Conservation (phyloP, 257 asterid species). For the Anisodus acutangulus region DNA sequence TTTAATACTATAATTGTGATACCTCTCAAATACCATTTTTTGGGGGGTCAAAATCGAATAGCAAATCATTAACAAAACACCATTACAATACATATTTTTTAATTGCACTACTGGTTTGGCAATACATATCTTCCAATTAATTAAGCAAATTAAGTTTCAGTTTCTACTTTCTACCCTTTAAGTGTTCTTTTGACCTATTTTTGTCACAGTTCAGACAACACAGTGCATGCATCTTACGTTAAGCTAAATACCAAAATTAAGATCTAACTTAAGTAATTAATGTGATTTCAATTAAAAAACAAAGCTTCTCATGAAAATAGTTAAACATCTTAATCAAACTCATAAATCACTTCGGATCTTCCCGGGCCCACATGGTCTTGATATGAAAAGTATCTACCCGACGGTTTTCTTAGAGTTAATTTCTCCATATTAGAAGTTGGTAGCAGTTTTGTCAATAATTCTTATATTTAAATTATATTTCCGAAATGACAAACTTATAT, state of each 20-base stretch:
- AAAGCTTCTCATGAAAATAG: neutral
- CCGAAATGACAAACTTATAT: neutral
- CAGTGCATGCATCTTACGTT: conserved; percentile 2
- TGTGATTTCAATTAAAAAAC: neutral
- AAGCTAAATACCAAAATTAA: neutral
- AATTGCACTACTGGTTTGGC: neutral
- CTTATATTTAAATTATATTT: neutral
- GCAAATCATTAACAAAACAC: too few species aligned
- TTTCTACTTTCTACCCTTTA: neutral
- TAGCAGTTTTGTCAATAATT: neutral
- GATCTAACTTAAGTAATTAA: neutral
- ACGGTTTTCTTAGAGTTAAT: neutral
- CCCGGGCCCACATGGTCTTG: neutral
- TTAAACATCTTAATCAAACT: neutral
- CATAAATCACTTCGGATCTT: conserved; percentile 3
- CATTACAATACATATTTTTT: neutral
- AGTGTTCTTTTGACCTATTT: neutral
- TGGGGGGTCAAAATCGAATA: too few species aligned
- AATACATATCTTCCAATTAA: neutral
- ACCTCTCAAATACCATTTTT: too few species aligned
- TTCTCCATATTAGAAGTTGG: neutral
- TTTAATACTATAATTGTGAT: too few species aligned
- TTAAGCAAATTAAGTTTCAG: neutral
- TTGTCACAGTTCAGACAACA: neutral
- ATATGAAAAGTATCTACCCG: neutral